Conservation (phyloP, 257 asterid genomes). For the Perilla frutescens region DNA sequence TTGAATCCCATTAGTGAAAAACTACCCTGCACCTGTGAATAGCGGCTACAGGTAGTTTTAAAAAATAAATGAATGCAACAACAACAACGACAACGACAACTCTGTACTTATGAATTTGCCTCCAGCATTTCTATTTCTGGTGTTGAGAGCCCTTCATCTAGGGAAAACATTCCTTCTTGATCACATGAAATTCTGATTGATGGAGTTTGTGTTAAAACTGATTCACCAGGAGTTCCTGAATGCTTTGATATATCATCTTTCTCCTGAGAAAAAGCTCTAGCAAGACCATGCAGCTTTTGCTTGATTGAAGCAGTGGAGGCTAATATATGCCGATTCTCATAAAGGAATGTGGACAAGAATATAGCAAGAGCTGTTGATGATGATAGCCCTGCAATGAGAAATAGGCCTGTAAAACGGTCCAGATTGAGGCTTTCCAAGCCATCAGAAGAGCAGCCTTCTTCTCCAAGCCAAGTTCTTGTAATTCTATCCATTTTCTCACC, state of each 20-base stretch:
- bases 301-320: constrained; percentile 24
- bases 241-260: not conserved
- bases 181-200: not conserved
- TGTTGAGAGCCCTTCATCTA: constrained; percentile 24
- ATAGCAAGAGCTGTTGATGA: constrained; percentile 43
- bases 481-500: not conserved
- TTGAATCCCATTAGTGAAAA: not conserved
- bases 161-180: not conserved
- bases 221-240: not conserved
- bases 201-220: not conserved
- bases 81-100: too few species aligned
- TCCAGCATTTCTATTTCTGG: not conserved
- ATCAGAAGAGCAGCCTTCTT: constrained; percentile 12
- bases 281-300: constrained; percentile 43
- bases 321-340: constrained; percentile 39
- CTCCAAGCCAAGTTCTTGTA: not conserved
- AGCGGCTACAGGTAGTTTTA: too few species aligned
- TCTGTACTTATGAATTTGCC: not conserved
- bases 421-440: constrained; percentile 21
- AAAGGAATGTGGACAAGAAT: constrained; percentile 43
- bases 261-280: constrained; percentile 33
- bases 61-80: too few species aligned
- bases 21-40: constrained; percentile 1
- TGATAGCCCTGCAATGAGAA: constrained; percentile 43
- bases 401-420: constrained; percentile 50